Conservation (phyloP, 208 protist genomes). For the Lotmaria passim region DNA sequence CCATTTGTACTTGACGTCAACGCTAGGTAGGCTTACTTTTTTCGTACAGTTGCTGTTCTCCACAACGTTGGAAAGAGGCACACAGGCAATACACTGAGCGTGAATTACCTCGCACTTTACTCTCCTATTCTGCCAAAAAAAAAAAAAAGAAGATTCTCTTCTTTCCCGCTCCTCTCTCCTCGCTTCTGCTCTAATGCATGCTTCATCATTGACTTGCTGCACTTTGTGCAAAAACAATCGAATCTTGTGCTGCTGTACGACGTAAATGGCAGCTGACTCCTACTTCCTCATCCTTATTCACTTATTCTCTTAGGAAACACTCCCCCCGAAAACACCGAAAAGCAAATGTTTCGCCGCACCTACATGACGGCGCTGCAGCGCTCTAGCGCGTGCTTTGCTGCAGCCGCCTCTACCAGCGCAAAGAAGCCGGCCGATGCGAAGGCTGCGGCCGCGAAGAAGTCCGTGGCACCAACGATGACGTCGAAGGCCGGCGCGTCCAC, state of each 20-base stretch:
- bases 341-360: slow-evolving; percentile 54
- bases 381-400: slow-evolving; percentile 22
- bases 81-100: too few relatives aligned
- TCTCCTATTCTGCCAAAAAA: too few relatives aligned
- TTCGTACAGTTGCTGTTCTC: too few relatives aligned
- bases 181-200: too few relatives aligned
- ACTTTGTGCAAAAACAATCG: too few relatives aligned
- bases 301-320: slow-evolving; percentile 1
- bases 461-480: slow-evolving; percentile 40
- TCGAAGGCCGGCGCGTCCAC: slow-evolving; percentile 58
- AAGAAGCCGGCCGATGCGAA: neutral
- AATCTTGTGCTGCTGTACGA: neutral
- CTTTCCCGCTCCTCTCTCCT: too few relatives aligned
- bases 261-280: slow-evolving; percentile 5
- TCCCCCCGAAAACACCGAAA: neutral
- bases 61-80: too few relatives aligned
- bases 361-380: slow-evolving; percentile 35
- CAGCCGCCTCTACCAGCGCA: slow-evolving; percentile 2
- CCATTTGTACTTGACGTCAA: too few relatives aligned
- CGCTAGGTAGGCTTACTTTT: too few relatives aligned
- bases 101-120: too few relatives aligned
- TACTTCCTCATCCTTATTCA: neutral
- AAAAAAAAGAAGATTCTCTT: too few relatives aligned
- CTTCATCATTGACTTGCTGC: too few relatives aligned
- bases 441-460: slow-evolving; percentile 18